Evolutionary conservation across 805 yeast species (phyloP).

Genomic region (Ogataea nitratoaversa): DNA sequence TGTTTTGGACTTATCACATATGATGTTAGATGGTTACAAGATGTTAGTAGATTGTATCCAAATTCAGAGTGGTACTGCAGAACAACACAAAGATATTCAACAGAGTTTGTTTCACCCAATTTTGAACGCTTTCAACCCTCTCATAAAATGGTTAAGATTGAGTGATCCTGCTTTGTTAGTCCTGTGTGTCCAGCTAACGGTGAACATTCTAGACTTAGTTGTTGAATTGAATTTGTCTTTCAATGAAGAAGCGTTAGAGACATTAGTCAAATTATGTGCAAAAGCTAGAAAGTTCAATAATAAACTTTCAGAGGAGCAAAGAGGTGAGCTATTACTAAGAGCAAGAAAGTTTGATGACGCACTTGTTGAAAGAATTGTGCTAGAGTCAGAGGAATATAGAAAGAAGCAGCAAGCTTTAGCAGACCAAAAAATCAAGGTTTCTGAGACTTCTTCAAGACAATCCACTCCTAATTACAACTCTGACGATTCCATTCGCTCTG

Average conservation of each 20-base stretch:
- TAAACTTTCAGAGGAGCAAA: conserved; percentile 64
- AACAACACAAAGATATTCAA: conserved; percentile 18
- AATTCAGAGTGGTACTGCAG: conserved; percentile 15
- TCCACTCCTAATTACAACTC: conserved; percentile 1
- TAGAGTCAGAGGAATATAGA: conserved; percentile 36
- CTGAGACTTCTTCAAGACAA: neutral
- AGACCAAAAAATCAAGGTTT: too few relatives aligned
- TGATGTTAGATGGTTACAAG: conserved; percentile 61
- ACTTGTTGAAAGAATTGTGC: conserved; percentile 49
- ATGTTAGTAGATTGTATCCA: conserved; percentile 33
- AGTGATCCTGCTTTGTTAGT: conserved; percentile 72
- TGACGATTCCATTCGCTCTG: conserved; percentile 5
- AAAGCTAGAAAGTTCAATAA: conserved; percentile 66
- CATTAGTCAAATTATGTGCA: conserved; percentile 56
- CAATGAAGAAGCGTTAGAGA: conserved; percentile 50
- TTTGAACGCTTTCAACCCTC: conserved; percentile 58
- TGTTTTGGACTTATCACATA: conserved; percentile 71
- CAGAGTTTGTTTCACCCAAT: conserved; percentile 44
- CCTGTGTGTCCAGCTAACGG: conserved; percentile 69
- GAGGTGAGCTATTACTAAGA: conserved; percentile 55
- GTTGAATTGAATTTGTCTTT: conserved; percentile 47
- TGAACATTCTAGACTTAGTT: conserved; percentile 63
- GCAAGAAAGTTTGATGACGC: conserved; percentile 53
- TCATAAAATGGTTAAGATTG: conserved; percentile 77
- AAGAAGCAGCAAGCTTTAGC: conserved; percentile 3